These are phyloP conservation scores for Hypericum androsaemum DNA, from an alignment of 345 rosid species.

Conservation along the genomic window DNA sequence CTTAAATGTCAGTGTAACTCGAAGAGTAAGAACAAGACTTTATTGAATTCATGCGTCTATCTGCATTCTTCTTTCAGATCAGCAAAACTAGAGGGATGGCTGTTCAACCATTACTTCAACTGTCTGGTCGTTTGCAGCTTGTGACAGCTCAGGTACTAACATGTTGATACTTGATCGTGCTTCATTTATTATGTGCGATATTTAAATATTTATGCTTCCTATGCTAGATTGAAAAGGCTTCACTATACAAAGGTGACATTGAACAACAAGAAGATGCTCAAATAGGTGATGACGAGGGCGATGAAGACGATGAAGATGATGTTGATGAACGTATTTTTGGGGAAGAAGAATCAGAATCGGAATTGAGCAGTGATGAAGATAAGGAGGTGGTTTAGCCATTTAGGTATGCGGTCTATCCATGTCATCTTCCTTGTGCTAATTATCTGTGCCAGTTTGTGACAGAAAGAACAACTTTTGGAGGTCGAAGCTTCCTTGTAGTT, in stretches of 20 bases:
- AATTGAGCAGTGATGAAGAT: conserved; percentile 58
- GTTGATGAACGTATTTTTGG: conserved; percentile 48
- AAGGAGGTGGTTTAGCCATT: too few relatives aligned
- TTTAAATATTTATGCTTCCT: conserved; percentile 8
- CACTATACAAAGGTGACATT: conserved; percentile 24
- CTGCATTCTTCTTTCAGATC: conserved; percentile 32
- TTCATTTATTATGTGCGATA: neutral
- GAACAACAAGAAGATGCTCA: conserved; percentile 17
- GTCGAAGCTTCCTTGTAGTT: too few relatives aligned
- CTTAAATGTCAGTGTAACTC: too few relatives aligned
- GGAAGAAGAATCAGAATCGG: conserved; percentile 65
- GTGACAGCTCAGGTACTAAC: conserved; percentile 60
- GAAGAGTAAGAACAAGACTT: too few relatives aligned
- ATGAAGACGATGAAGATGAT: conserved; percentile 52
- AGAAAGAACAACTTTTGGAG: too few relatives aligned
- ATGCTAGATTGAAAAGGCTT: conserved; percentile 59
- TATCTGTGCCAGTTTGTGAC: too few relatives aligned
- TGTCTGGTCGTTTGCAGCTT: conserved; percentile 80
- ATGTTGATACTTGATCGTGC: conserved; percentile 4
- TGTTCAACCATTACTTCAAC: conserved; percentile 56
- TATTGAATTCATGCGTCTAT: neutral
- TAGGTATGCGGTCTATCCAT: too few relatives aligned
- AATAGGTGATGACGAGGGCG: conserved; percentile 37
- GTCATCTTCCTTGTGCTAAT: neutral
- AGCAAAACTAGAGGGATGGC: conserved; percentile 47